phyloP scores from a whole-genome alignment of 768 basidiomycete species.

The Naematelia encephala region DNA sequence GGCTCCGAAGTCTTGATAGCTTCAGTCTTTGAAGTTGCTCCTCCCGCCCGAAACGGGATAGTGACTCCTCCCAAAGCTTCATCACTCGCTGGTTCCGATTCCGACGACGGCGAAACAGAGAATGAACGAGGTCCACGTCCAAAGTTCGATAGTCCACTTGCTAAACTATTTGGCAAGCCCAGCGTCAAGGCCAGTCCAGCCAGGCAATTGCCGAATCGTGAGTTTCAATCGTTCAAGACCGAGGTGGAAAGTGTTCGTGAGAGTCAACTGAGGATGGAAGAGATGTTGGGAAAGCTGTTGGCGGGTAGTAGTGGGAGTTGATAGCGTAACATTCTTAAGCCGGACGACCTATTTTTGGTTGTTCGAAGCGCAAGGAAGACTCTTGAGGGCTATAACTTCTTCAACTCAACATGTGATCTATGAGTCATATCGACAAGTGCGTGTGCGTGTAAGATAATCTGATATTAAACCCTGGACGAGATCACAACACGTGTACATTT shows the following conservation, averaged over 20 bases:
- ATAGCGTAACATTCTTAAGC: not conserved
- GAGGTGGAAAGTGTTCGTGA: slow-evolving; percentile 39
- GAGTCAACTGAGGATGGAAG: slow-evolving; percentile 45
- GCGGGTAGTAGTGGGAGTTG: slow-evolving; percentile 28
- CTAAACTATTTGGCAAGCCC: slow-evolving; percentile 32
- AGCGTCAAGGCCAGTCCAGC: not conserved
- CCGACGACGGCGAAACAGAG: slow-evolving; percentile 1
- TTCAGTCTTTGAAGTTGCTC: slow-evolving; percentile 39
- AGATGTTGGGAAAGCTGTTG: slow-evolving; percentile 34
- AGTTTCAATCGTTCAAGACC: slow-evolving; percentile 20
- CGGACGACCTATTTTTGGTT: too few species aligned
- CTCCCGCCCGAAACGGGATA: slow-evolving; percentile 5
- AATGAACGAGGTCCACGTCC: not conserved
- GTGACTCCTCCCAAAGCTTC: slow-evolving; percentile 21
- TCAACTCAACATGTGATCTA: too few species aligned
- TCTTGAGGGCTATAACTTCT: too few species aligned
- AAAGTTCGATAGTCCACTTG: slow-evolving; percentile 29
- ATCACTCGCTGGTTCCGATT: slow-evolving; percentile 2
- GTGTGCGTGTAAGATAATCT: too few species aligned
- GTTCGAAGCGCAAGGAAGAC: too few species aligned
- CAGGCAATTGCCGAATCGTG: not conserved
- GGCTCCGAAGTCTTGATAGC: slow-evolving; percentile 38
- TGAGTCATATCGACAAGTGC: too few species aligned
- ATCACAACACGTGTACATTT: too few species aligned
- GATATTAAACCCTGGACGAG: too few species aligned